Evolutionary conservation across 2,329 filamentous ascomycete species (phyloP), one percentile per base, ranked within the genome.

Genomic region (Huntiella moniliformis): DNA sequence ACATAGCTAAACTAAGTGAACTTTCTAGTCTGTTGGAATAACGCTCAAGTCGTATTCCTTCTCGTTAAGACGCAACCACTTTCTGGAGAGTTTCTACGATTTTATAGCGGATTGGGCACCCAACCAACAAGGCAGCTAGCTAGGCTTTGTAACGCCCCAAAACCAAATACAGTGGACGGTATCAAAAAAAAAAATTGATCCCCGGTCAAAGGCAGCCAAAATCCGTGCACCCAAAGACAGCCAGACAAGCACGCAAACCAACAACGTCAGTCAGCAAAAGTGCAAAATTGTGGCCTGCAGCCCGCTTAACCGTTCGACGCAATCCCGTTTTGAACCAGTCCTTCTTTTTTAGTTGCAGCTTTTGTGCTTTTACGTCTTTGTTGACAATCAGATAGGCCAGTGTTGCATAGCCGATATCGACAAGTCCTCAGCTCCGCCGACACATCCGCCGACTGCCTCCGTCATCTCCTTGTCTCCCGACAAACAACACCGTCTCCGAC

Each of bases 41-140:
- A 8, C 22, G 22, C 22, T 28, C 22, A 28, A 28, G 22, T 28
- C 22, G 22, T 28, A 18, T 32, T 42, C 40, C 40, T 42, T 42
- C 31, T 32, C 40, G 31, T 34, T 42, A 42, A 42, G 31, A 31
- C 34, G 40, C 40, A 42, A 42, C 28, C 40, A 42, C 40, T 42
- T 42, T 42, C 34, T 42, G 40, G 40, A 42, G 40, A 32, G 31
- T 31, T n/a, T 32, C 17, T 33, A n/a, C 16, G 16, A 17, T 33
- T 34, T 42, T 15, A 11, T 3, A 31, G 18, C 28, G 12, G 18
- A 18, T 10, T 18, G 39, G 11, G 22, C 22, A 28, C 22, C 22
- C 22, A 28, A 8, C 10, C 22, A 8, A 28, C 22, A 28, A 28
- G 22, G 22, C 22, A 28, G 22, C 22, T 28, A 28, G 22, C 22